These are phyloP conservation scores for Globisporangium megalacanthum DNA, from an alignment of 352 stramenopile genomes.

Conservation along the genomic window DNA sequence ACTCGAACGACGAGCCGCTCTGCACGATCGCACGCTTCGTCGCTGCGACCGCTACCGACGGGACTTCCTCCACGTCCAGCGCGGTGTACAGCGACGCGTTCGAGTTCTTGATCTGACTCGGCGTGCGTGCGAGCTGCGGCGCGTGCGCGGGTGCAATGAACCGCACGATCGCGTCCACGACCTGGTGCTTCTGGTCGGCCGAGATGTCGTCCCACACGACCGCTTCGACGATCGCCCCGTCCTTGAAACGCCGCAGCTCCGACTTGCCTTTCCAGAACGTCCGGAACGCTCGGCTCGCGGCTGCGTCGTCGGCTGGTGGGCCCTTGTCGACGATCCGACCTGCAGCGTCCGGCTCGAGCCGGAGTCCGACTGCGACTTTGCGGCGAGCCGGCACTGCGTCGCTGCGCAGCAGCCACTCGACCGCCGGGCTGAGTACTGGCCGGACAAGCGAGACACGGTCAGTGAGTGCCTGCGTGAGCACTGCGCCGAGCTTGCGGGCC, in stretches of 20 bases:
- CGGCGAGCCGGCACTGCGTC: conserved; percentile 27
- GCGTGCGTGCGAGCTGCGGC: conserved; percentile 32
- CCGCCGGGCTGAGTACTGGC: conserved; percentile 30
- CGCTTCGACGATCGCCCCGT: conserved; percentile 85
- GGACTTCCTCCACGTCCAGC: conserved; percentile 54
- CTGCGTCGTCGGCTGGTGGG: conserved; percentile 78
- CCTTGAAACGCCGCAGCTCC: conserved; percentile 88
- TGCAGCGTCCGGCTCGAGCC: conserved; percentile 72
- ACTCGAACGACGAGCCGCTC: conserved; percentile 49
- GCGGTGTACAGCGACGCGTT: conserved; percentile 63
- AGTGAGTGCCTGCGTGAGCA: conserved; percentile 53
- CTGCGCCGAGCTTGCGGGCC: conserved; percentile 39
- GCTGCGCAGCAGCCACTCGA: conserved; percentile 51
- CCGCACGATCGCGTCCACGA: conserved; percentile 72
- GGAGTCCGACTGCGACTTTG: conserved; percentile 74
- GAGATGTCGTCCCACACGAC: conserved; percentile 85
- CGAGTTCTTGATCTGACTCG: conserved; percentile 62
- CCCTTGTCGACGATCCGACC: conserved; percentile 88
- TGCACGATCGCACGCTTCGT: conserved; percentile 34
- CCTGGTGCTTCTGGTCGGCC: conserved; percentile 57
- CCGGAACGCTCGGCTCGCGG: conserved; percentile 64
- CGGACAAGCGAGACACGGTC: conserved; percentile 66
- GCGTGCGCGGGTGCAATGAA: conserved; percentile 69
- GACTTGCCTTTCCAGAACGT: conserved; percentile 86
- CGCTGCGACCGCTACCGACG: conserved; percentile 17